Evolutionary conservation across 805 yeast genomes (phyloP), one percentile per base, ranked within the genome.

Genomic region (Saturnispora gosingensis): DNA sequence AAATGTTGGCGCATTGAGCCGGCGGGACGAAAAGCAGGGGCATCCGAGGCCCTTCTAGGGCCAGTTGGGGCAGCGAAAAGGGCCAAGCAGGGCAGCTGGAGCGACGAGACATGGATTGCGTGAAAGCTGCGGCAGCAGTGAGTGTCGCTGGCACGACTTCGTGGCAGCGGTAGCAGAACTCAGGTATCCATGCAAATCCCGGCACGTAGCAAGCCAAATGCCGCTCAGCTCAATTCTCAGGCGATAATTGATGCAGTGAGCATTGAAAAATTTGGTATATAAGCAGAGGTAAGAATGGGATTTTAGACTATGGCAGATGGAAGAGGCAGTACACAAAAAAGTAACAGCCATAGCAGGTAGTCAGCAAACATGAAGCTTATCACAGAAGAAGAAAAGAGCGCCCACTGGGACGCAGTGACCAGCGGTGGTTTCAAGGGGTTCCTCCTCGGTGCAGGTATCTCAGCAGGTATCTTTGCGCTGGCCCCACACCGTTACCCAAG

Each of bases 391-490:
- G 62, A 59, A 49, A 51, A 49, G 24, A 35, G 38, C 18, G 59
- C 58, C 4, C 61, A 58, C 34, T 49, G 46, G 43, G 48, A 43
- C 18, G 30, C 40, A 4, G 52, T 53, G 10, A 10, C 45, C 11
- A 15, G 22, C 8, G 61, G 61, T 39, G 61, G 61, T 45, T 4
- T 56, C 6, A 59, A 56, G 43, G 61, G 61, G 22, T n/a, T 53
- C 8, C 53, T 54, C 3, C 39, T 65, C 13, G 96, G 96, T 49
- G 62, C 77, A 1, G 67, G 71, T 4, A 59, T 80, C n/a, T 78
- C 91, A 3, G 68, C 70, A 15, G 80, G 80, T 13, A 65, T 82
- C 46, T 78, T 74, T 60, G 76, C 75, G 46, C 59, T 72, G 27
- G 81, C 80, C 32, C 77, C 77, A 7, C 69, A 68, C 54, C 67